Conservation (phyloP, 2,329 filamentous ascomycete species). For the Lasiodiplodia theobromae region DNA sequence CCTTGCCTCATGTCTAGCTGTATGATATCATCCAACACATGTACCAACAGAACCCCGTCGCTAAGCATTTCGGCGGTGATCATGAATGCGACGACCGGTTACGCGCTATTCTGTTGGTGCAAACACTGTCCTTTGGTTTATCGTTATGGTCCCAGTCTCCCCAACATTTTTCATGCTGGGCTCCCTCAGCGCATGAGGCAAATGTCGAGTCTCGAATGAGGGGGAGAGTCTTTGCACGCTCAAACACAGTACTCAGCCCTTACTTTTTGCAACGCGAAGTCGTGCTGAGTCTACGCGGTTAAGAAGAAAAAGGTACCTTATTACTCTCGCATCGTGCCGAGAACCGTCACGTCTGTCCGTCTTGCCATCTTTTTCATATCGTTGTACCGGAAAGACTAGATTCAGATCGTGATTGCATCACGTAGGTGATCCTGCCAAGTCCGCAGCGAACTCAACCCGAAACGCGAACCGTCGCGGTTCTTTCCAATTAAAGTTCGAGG, state of each 20-base stretch:
- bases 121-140: too few relatives aligned
- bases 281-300: too few relatives aligned
- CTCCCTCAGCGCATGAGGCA: neutral
- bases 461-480: neutral
- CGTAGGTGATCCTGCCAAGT: neutral
- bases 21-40: conserved; percentile 9
- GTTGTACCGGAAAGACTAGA: neutral
- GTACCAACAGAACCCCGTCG: conserved; percentile 1
- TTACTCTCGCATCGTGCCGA: neutral
- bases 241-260: neutral
- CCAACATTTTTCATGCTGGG: neutral
- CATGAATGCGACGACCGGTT: conserved; percentile 12
- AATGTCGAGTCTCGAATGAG: neutral
- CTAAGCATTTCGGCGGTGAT: neutral
- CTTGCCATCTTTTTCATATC: neutral
- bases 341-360: neutral
- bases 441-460: neutral
- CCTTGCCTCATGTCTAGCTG: neutral
- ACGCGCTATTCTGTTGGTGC: neutral
- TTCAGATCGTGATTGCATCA: neutral
- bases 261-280: too few relatives aligned
- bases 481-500: neutral
- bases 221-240: neutral
- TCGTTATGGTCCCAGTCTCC: neutral
- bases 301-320: neutral